Evolutionary conservation across 2,329 filamentous ascomycete genomes (phyloP).

Genomic region (Penicillium occitanis): DNA sequence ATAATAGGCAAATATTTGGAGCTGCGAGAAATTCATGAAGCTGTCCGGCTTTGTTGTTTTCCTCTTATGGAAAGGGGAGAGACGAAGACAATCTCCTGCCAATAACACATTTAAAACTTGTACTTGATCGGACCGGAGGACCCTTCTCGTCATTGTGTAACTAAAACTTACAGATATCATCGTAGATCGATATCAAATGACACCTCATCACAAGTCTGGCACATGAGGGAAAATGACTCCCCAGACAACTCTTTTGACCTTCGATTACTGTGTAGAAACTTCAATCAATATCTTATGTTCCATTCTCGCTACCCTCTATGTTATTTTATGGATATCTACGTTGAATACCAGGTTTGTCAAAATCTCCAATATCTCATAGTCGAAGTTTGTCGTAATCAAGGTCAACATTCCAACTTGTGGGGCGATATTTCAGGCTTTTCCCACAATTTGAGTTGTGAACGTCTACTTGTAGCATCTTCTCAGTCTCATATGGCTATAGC

Average conservation of each 20-base stretch:
- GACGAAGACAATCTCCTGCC: neutral
- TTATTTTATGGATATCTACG: neutral
- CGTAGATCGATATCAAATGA: neutral
- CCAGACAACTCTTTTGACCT: neutral
- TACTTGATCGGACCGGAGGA: neutral
- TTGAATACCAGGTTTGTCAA: neutral
- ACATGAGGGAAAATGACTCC: neutral
- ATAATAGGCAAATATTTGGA: neutral
- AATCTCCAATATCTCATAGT: neutral
- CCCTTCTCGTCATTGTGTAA: neutral
- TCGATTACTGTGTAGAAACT: neutral
- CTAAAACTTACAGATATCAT: neutral
- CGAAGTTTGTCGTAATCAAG: neutral
- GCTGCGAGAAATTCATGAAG: neutral
- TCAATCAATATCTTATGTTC: slow-evolving; percentile 4
- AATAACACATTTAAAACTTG: neutral
- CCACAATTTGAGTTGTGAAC: too few relatives aligned
- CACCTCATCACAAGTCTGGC: neutral
- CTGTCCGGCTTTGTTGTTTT: neutral
- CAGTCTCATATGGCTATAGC: too few relatives aligned
- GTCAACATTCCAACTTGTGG: too few relatives aligned
- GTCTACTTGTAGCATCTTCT: too few relatives aligned
- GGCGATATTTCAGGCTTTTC: too few relatives aligned
- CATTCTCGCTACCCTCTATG: neutral
- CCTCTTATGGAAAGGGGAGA: neutral